Evolutionary conservation across 371 early-diverging fungal genomes (phyloP).

Genomic region (Quaeritorhiza haematococci): DNA sequence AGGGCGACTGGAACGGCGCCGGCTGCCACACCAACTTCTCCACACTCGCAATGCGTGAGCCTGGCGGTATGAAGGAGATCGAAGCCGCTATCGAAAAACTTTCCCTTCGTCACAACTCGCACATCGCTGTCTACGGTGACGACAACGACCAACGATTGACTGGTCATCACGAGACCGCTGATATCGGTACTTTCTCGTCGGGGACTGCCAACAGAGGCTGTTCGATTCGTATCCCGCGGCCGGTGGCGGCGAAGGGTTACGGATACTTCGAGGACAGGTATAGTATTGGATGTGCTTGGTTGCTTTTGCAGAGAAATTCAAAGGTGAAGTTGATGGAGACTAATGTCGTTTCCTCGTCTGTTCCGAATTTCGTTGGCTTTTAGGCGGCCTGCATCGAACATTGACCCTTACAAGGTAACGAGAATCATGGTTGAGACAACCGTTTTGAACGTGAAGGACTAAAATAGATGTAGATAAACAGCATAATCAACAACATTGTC

Average conservation of each 20-base stretch:
- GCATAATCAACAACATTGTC: background rate
- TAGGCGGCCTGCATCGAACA: constrained; percentile 61
- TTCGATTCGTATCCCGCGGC: constrained; percentile 62
- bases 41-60: constrained; percentile 54
- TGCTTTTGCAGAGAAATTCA: no score
- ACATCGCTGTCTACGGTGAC: constrained; percentile 61
- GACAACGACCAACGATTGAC: constrained; percentile 61
- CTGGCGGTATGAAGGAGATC: constrained; percentile 52
- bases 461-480: background rate
- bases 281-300: no score
- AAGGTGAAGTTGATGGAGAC: no score
- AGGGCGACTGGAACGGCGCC: constrained; percentile 53
- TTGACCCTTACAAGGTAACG: constrained; percentile 60
- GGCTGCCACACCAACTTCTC: constrained; percentile 55
- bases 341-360: no score
- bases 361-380: no score
- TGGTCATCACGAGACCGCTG: constrained; percentile 57
- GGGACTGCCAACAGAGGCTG: constrained; percentile 64
- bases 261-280: constrained; percentile 4
- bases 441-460: constrained; percentile 15
- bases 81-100: constrained; percentile 54
- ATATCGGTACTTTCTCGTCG: constrained; percentile 51
- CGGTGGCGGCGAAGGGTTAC: constrained; percentile 49
- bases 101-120: constrained; percentile 44
- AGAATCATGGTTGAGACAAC: constrained; percentile 52